Conservation (phyloP, 306 rosid species). For the Begonia peltatifolia region DNA sequence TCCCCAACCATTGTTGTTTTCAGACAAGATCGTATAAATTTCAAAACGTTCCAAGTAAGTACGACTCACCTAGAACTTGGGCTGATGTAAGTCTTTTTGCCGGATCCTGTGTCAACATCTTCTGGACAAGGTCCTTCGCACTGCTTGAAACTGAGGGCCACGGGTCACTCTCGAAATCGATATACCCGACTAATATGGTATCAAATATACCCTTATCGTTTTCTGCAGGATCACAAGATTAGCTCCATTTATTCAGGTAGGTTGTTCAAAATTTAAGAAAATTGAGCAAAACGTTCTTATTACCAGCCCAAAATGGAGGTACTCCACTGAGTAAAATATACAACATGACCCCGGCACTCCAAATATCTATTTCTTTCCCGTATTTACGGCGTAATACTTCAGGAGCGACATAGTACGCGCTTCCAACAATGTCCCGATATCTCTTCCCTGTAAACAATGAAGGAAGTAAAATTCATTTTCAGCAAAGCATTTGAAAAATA, state of each 20-base stretch:
- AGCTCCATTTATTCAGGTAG: no score
- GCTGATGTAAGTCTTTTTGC: conserved; percentile 61
- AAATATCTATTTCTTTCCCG: conserved; percentile 55
- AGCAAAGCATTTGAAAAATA: no score
- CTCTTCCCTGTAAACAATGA: conserved; percentile 35
- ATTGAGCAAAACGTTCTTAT: not conserved
- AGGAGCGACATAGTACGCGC: conserved; percentile 62
- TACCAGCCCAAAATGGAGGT: conserved; percentile 93
- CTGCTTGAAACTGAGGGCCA: conserved; percentile 73
- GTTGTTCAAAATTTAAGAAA: not conserved
- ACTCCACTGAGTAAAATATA: conserved; percentile 56
- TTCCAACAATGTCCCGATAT: conserved; percentile 46
- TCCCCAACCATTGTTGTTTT: no score
- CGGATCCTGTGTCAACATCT: conserved; percentile 72
- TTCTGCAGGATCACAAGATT: conserved; percentile 28
- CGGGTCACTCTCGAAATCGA: conserved; percentile 64
- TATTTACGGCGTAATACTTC: conserved; percentile 51
- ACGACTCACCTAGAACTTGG: conserved; percentile 57
- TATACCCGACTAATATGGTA: conserved; percentile 54
- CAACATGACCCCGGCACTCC: conserved; percentile 65
- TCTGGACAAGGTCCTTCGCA: conserved; percentile 78
- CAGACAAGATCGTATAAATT: not conserved
- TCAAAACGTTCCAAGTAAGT: not conserved
- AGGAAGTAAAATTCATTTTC: not conserved
- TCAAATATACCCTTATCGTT: conserved; percentile 83